phyloP scores from a whole-genome alignment of 192 early-diverging fungal species.

The Gaertneriomyces semiglobifer region DNA sequence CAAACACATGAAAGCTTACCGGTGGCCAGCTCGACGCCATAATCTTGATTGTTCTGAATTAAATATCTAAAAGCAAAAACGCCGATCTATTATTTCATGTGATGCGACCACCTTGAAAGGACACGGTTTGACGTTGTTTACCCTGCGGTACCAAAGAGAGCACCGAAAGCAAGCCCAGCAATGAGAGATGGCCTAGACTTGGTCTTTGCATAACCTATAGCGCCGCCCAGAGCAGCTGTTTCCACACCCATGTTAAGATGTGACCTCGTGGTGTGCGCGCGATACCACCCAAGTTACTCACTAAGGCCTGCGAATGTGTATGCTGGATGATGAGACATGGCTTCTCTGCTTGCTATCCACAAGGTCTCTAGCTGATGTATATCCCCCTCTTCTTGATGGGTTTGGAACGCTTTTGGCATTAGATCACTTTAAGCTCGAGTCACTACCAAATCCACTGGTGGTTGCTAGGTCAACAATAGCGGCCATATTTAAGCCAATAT shows the following conservation, averaged over 20 bases:
- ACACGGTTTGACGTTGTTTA: constrained; percentile 6
- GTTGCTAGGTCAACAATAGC: no score
- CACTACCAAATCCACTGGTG: no score
- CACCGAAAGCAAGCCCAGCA: constrained; percentile 46
- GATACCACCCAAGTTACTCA: constrained; percentile 1
- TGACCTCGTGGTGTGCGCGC: not conserved
- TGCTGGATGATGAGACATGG: constrained; percentile 33
- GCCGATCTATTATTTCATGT: not conserved
- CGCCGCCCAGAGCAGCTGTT: constrained; percentile 46
- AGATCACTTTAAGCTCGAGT: no score
- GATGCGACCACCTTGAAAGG: not conserved
- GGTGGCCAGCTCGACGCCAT: constrained; percentile 48
- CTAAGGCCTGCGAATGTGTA: constrained; percentile 27
- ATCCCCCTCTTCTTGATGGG: no score
- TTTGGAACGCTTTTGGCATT: no score
- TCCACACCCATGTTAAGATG: not conserved
- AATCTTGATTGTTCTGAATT: constrained; percentile 40
- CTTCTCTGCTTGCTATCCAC: no score
- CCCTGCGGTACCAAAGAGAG: constrained; percentile 42
- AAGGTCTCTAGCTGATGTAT: no score
- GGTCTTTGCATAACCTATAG: constrained; percentile 38
- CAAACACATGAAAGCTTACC: not conserved
- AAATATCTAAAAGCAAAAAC: constrained; percentile 30
- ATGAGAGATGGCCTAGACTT: constrained; percentile 43
- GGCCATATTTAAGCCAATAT: no score